Evolutionary conservation across 208 protist genomes (phyloP).

Genomic region (Trypanosoma rangeli): DNA sequence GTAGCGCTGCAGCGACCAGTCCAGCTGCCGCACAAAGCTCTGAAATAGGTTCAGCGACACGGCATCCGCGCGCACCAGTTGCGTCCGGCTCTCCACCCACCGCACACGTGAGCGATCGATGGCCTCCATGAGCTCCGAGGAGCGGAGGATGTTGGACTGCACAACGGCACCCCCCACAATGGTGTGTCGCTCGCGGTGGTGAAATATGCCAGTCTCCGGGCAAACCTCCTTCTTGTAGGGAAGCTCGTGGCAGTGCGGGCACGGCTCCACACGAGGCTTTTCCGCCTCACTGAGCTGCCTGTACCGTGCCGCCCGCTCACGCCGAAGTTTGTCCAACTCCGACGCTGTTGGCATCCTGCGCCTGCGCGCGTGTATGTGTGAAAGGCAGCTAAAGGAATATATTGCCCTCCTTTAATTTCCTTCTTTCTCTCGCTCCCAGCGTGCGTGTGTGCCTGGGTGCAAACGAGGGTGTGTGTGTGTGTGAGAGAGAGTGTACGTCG

Average conservation of each 20-base stretch:
- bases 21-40: slow-evolving; percentile 67
- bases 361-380: no score
- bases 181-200: slow-evolving; percentile 56
- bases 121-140: slow-evolving; percentile 64
- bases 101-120: slow-evolving; percentile 74
- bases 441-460: slow-evolving; percentile 1
- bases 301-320: slow-evolving; percentile 38
- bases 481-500: background rate
- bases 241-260: slow-evolving; percentile 54
- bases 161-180: slow-evolving; percentile 72
- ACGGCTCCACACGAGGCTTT: slow-evolving; percentile 49
- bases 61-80: slow-evolving; percentile 72
- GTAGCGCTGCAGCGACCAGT: slow-evolving; percentile 82
- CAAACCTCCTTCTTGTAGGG: slow-evolving; percentile 61
- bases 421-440: background rate
- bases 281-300: slow-evolving; percentile 21
- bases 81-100: slow-evolving; percentile 74
- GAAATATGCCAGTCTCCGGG: slow-evolving; percentile 68
- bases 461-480: background rate
- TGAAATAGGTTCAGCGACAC: slow-evolving; percentile 84
- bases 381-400: background rate
- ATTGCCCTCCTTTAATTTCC: background rate
- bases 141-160: slow-evolving; percentile 49
- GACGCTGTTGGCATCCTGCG: slow-evolving; percentile 22
- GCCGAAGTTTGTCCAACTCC: slow-evolving; percentile 32